Base-by-base conservation (phyloP, 352 stramenopile species). In the Globisporangium radiosum region DNA sequence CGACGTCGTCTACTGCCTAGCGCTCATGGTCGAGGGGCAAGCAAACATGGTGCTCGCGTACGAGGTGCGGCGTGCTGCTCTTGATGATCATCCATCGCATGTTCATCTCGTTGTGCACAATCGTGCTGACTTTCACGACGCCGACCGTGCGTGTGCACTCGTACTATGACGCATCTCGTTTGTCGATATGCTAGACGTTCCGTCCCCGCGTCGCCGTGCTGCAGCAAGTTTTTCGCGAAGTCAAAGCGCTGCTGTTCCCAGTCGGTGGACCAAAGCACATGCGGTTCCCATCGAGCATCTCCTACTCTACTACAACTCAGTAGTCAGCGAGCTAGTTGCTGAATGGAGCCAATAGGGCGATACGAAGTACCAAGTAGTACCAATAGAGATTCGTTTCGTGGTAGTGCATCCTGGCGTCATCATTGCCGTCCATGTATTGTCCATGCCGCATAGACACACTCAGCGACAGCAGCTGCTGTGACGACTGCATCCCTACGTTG, bases 1-100 rank as follows among this genome's bases (percentile, higher is more conserved):
- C 19, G 77, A 83, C 50, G 85, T 93, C 0, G 78, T 92, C 15
- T 95, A 95, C 68, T 90, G 78, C 57, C 57, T 95, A 40, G 85
- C 85, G 13, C 79, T 95, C 45, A 80, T 91, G 75, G 68, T 90
- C n/a, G 56, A 88, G 17, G 73, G 72, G 17, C 68, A 88, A 47
- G 65, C 71, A 33, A 64, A 76, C 19, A 93, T 93, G 82, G 63
- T 90, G 55, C 62, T 93, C 17, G 72, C 81, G 3, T 95, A 90
- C 62, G 72, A 94, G 79, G 85, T 92, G 52, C 25, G 25, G 25
- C 55, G 64, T 42, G 60, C 40, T 42, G 60, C 40, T 37, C 43
- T n/a, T n/a, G 25, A 33, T 33, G 25, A 3, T 3, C 25, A 3
- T 33, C 25, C 25, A 33, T 33, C 25, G 25, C 25, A 33, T 33